Evolutionary conservation across 1,139 yeast species (phyloP).

Genomic region (Protomyces macrosporus): DNA sequence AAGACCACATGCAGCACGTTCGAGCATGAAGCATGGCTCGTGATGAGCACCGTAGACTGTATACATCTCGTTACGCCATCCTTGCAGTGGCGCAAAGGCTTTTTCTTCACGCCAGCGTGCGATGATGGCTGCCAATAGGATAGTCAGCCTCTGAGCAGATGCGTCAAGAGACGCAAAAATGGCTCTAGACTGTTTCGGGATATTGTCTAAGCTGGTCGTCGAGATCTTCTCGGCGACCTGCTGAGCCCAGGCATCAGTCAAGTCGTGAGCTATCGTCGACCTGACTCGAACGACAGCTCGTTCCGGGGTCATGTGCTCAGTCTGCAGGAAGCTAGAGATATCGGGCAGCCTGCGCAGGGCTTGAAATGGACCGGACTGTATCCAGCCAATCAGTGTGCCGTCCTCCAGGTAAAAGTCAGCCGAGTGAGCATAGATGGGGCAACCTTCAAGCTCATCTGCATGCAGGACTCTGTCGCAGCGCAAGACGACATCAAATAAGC

Average conservation of each 20-base stretch:
- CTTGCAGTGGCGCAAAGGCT: constrained; percentile 48
- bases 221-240: not conserved
- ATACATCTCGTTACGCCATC: constrained; percentile 87
- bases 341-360: too few species aligned
- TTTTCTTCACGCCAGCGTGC: constrained; percentile 28
- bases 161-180: not conserved
- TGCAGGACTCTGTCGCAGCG: not conserved
- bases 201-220: not conserved
- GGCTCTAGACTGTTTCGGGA: not conserved
- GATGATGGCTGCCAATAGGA: not conserved
- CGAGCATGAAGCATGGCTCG: constrained; percentile 60
- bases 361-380: not conserved
- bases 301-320: too few species aligned
- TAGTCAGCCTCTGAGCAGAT: not conserved
- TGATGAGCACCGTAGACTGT: constrained; percentile 56
- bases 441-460: not conserved
- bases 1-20: constrained; percentile 73
- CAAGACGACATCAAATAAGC: not conserved
- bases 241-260: not conserved
- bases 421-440: not conserved
- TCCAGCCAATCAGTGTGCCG: not conserved
- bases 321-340: too few species aligned
- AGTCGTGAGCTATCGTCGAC: too few species aligned
- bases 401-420: not conserved
- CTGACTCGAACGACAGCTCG: too few species aligned